Conservation (phyloP, 345 rosid species). For the Microthlaspi erraticum region DNA sequence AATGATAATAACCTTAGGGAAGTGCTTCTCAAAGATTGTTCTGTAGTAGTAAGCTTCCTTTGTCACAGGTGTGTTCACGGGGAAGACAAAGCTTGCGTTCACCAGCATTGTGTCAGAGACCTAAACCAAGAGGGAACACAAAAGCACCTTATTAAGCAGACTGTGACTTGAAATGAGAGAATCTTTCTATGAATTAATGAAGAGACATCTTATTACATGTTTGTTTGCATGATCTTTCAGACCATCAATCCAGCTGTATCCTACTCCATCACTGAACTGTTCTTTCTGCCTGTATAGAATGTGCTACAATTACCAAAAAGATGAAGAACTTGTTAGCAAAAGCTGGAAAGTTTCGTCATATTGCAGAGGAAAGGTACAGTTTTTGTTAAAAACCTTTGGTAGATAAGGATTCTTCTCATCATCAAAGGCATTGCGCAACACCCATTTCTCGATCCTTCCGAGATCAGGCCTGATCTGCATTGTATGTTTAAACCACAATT, state of each 20-base stretch:
- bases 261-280: slow-evolving; percentile 93
- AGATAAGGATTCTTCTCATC: slow-evolving; percentile 74
- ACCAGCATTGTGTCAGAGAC: slow-evolving; percentile 74
- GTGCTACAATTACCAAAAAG: slow-evolving; percentile 52
- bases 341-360: not conserved
- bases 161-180: slow-evolving; percentile 16
- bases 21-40: slow-evolving; percentile 78
- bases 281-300: slow-evolving; percentile 85
- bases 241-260: slow-evolving; percentile 90
- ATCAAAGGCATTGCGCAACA: slow-evolving; percentile 84
- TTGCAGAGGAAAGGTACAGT: slow-evolving; percentile 11
- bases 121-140: slow-evolving; percentile 48
- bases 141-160: not conserved
- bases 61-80: slow-evolving; percentile 80
- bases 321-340: slow-evolving; percentile 34
- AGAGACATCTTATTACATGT: slow-evolving; percentile 50
- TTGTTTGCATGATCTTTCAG: slow-evolving; percentile 74
- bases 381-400: slow-evolving; percentile 60
- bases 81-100: slow-evolving; percentile 76
- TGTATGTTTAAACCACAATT: slow-evolving; percentile 1
- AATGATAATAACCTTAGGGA: slow-evolving; percentile 62
- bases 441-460: slow-evolving; percentile 88
- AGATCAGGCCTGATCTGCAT: slow-evolving; percentile 71
- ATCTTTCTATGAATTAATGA: not conserved
- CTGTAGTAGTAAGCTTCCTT: slow-evolving; percentile 87